Base-by-base conservation (phyloP, 2,329 filamentous ascomycete genomes). In the Fusarium nelsonii region DNA sequence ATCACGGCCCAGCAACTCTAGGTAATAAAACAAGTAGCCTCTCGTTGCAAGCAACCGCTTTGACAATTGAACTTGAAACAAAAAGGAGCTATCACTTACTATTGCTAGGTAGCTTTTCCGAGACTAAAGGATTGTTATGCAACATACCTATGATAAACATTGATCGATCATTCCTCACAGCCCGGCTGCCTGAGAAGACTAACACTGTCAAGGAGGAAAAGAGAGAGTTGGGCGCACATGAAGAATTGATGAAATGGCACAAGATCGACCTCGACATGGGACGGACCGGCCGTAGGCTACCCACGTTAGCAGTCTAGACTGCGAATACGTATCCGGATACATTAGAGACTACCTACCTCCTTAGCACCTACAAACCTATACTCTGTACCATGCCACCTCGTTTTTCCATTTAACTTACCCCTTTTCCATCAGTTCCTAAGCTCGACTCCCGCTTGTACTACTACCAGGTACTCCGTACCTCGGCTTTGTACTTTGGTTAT, bases 41-140 rank as follows among this genome's bases (percentile, higher is more conserved):
- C 37, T 44, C 20, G 40, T 44, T n/a, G n/a, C 45, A 58, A 18
- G 30, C 15, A 49, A 32, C n/a, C 33, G 45, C 46, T 64, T 51
- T 52, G 54, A 58, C 32, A 32, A 39, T 40, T 23, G 46, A 30
- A 52, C 34, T 55, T 70, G 67, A 70, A 70, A 70, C 67, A 57
- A 59, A 41, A 53, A 57, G 50, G 46, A 59, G 45, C 36, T 51
- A 50, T 37, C 36, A 14, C 52, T 63, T 43, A 33, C 12, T 41
- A 23, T 44, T 23, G 36, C 36, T 48, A 55, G 36, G 30, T 48
- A 55, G 36, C 41, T 43, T 12, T 37, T 30, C 40, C 58, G 41
- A 37, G 55, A 45, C 51, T 68, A 52, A 45, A 40, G 36, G 26
- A 59, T 68, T 67, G 34, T 43, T 43, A 40, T 41, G 44, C 48